Conservation (phyloP, 768 basidiomycete genomes). For the Pleurotus ostreatus region DNA sequence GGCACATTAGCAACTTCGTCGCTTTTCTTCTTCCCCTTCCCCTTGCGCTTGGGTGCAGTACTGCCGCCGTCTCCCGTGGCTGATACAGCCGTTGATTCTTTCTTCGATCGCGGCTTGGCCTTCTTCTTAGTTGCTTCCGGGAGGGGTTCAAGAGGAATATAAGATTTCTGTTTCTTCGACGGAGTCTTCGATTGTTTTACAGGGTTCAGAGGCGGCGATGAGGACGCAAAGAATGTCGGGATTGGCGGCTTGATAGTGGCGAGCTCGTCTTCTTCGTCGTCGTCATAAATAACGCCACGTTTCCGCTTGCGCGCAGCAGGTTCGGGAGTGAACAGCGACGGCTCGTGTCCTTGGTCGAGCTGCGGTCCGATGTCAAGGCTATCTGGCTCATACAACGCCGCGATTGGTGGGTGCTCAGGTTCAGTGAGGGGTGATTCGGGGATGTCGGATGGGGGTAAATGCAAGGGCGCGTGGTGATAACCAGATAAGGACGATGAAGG, state of each 20-base stretch:
- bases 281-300: constrained; percentile 15
- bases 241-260: constrained; percentile 24
- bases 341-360: neutral
- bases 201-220: constrained; percentile 28
- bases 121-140: constrained; percentile 8
- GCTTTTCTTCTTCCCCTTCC: constrained; percentile 20
- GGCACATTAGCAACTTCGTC: constrained; percentile 13
- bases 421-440: neutral
- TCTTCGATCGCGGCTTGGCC: constrained; percentile 25
- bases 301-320: neutral
- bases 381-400: constrained; percentile 1
- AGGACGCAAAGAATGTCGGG: constrained; percentile 42
- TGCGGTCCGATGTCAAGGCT: neutral
- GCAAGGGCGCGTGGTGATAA: neutral
- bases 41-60: constrained; percentile 5
- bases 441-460: neutral
- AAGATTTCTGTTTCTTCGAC: no score
- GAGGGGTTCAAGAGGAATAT: no score
- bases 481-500: constrained; percentile 18
- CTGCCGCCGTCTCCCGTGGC: neutral
- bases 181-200: no score
- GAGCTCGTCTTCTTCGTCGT: constrained; percentile 1
- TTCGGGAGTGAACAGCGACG: neutral
- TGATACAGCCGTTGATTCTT: constrained; percentile 9
- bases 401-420: constrained; percentile 4